Conservation (phyloP, 2,329 filamentous ascomycete species). For the Coniochaeta sp. region DNA sequence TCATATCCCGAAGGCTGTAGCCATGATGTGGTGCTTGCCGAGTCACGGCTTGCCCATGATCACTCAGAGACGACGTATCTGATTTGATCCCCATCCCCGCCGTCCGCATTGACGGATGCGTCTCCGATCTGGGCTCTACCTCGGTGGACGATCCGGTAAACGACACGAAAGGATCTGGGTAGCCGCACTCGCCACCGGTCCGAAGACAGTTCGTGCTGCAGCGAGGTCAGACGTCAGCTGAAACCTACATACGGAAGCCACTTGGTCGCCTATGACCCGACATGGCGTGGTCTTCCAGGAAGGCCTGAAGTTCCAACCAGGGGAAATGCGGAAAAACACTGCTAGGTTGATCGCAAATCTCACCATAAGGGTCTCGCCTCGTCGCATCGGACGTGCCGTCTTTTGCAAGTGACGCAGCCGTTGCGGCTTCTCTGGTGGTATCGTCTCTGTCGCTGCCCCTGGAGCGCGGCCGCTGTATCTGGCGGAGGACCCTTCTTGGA, state of each 20-base stretch:
- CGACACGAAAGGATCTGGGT: conserved; percentile 13
- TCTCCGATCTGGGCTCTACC: not conserved
- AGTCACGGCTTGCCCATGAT: conserved; percentile 2
- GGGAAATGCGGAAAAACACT: not conserved
- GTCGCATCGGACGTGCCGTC: conserved; percentile 30
- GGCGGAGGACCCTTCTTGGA: not conserved
- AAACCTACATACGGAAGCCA: not conserved
- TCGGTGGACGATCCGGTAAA: not conserved
- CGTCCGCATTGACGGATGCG: not conserved
- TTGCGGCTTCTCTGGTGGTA: conserved; percentile 29
- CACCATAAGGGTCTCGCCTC: conserved; percentile 38
- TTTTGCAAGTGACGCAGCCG: conserved; percentile 20
- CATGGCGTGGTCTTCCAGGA: not conserved
- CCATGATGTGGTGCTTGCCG: not conserved
- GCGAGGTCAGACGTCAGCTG: not conserved
- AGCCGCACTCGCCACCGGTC: conserved; percentile 33
- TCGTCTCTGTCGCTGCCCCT: conserved; percentile 27
- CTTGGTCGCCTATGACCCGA: not conserved
- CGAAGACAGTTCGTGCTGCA: conserved; percentile 36
- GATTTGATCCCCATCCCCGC: conserved; percentile 6
- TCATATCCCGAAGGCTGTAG: conserved; percentile 11
- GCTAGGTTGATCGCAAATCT: conserved; percentile 8
- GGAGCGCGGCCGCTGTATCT: conserved; percentile 14
- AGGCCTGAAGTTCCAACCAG: not conserved
- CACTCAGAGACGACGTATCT: conserved; percentile 8